Evolutionary conservation across 2,329 filamentous ascomycete genomes (phyloP), one percentile per base, ranked within the genome.

Genomic region (Colletotrichum lupini): DNA sequence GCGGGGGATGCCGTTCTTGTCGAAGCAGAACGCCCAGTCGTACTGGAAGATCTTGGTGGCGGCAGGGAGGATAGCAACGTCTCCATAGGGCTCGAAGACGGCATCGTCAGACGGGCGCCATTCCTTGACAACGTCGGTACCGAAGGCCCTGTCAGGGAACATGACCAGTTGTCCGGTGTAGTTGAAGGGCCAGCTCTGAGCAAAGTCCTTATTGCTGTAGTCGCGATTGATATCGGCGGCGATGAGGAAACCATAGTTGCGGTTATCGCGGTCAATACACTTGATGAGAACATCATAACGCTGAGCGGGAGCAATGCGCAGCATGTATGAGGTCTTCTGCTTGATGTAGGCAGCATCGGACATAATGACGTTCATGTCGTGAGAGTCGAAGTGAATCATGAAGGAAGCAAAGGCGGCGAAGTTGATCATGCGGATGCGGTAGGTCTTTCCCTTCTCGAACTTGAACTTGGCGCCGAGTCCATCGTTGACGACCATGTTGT

Each of bases 81-180:
- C 83, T 76, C 93, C 89, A 56, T 87, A 81, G 0, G 92, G 89
- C 22, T 88, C 82, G 11, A 94, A 87, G 1, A 81, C 82, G 37
- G 89, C 85, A 75, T 94, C 92, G 77, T 95, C 91, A 69, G 89
- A 88, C 1, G 92, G 91, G 53, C 88, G 72, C 76, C 81, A 86
- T 22, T 75, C 72, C 19, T 79, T 59, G 22, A 86, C 81, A 5
- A 80, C 77, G 4, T 83, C 78, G 24, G 75, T 73, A 49, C 76
- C 75, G 52, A 78, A 78, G 19, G 80, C 74, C 35, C 79, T 77
- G 19, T 74, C 75, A 0, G 77, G 65, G 67, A 85, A 78, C 75
- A 82, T 83, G 22, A 87, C 79, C 6, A 88, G 79, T 69, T 85
- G 80, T 4, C 85, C 86, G 0, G 86, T 87, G 71, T 80, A 79